Percentiles rank a stretch among this genome's conserved stretches.
These are phyloP conservation scores for Plasmodium gonderi DNA, from an alignment of 169 alveolate genomes.

Conservation along the genomic window DNA sequence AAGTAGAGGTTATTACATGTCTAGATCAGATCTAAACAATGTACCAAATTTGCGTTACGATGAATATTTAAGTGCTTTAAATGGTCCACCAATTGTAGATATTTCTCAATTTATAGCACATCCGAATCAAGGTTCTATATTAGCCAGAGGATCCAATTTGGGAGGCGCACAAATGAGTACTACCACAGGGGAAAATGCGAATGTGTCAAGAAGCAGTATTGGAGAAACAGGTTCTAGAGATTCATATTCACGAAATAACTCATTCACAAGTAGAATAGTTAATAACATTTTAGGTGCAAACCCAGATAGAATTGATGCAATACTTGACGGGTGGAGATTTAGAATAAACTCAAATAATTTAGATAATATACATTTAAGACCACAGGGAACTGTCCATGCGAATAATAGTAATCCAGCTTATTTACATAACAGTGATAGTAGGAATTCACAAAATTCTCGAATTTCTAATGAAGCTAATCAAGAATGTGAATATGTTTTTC, in stretches of 20 bases:
- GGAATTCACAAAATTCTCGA: background rate
- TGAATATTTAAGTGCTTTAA: background rate
- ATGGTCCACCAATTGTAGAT: background rate
- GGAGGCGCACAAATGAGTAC: background rate
- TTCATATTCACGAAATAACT: background rate
- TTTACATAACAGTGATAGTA: background rate
- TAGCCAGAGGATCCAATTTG: background rate
- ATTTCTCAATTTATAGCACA: background rate
- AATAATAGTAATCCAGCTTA: background rate
- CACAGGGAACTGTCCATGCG: background rate
- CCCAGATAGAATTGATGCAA: background rate
- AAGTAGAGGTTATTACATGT: background rate
- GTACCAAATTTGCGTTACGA: background rate
- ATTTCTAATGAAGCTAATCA: background rate
- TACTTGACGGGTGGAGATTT: background rate
- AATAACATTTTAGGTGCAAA: background rate
- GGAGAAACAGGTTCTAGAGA: background rate
- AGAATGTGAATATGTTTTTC: conserved; percentile 5
- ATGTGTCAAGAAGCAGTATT: background rate
- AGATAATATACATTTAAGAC: background rate
- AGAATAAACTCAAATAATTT: background rate
- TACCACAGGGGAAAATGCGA: background rate
- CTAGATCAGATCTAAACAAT: background rate
- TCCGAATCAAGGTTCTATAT: background rate
- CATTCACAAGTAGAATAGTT: background rate